A percentile compares a stretch with the other conserved stretches of the same genome.
Conservation (phyloP, 2,329 filamentous ascomycete genomes). For the Colletotrichum cuscutae region DNA sequence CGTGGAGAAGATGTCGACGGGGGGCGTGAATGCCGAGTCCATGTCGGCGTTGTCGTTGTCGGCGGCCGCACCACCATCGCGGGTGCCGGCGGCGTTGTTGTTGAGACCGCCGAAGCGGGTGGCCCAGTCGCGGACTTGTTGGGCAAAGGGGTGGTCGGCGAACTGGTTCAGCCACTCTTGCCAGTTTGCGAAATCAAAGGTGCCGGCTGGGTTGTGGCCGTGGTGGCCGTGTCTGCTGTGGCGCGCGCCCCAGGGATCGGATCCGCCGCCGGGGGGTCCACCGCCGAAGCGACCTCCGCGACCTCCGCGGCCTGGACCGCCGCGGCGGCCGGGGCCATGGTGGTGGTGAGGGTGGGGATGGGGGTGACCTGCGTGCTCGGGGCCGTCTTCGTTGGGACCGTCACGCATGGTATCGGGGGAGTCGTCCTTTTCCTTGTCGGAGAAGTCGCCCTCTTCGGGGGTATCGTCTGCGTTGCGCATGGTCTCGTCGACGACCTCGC, state of each 20-base stretch:
- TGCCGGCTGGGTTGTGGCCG: slow-evolving; percentile 35
- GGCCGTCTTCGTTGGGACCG: slow-evolving; percentile 30
- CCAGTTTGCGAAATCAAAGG: slow-evolving; percentile 51
- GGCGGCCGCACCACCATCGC: slow-evolving; percentile 25
- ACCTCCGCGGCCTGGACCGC: slow-evolving; percentile 36
- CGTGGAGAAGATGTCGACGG: slow-evolving; percentile 82
- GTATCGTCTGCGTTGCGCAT: slow-evolving; percentile 36
- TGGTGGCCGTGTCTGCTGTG: slow-evolving; percentile 24
- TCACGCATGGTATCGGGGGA: slow-evolving; percentile 47
- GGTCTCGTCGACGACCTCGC: slow-evolving; percentile 5
- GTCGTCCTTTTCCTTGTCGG: slow-evolving; percentile 46
- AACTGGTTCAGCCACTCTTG: slow-evolving; percentile 47
- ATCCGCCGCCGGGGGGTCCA: slow-evolving; percentile 20
- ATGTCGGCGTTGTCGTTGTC: slow-evolving; percentile 39
- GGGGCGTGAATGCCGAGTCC: slow-evolving; percentile 65
- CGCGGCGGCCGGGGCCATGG: slow-evolving; percentile 36
- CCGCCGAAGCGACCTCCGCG: slow-evolving; percentile 16
- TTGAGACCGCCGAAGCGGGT: slow-evolving; percentile 18
- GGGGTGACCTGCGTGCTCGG: slow-evolving; percentile 47
- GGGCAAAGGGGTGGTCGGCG: slow-evolving; percentile 54
- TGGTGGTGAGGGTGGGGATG: slow-evolving; percentile 19
- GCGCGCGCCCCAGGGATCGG: slow-evolving; percentile 11
- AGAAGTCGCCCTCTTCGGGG: slow-evolving; percentile 39
- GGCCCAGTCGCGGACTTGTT: slow-evolving; percentile 52
- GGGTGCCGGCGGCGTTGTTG: slow-evolving; percentile 19